Conservation (phyloP, 2,329 filamentous ascomycete species). For the Pseudocercospora crystallina region DNA sequence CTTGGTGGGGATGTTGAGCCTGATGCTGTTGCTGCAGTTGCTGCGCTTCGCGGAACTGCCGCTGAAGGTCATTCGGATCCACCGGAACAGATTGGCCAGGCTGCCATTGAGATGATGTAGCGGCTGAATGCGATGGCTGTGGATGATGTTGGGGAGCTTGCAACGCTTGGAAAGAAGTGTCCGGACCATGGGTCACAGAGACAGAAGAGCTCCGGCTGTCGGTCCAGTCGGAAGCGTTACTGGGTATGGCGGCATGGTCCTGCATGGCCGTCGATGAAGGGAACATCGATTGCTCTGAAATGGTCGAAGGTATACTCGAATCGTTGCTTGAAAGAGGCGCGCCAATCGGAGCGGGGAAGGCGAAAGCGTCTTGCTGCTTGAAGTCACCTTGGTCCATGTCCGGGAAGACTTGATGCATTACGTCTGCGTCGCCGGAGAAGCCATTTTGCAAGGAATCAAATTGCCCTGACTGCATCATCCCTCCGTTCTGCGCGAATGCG, state of each 20-base stretch:
- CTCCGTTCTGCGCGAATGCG: slow-evolving; percentile 32
- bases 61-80: slow-evolving; percentile 34
- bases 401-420: slow-evolving; percentile 25
- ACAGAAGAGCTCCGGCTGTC: slow-evolving; percentile 36
- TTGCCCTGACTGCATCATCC: slow-evolving; percentile 16
- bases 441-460: slow-evolving; percentile 18
- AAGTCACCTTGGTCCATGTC: slow-evolving; percentile 24
- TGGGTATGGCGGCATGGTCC: slow-evolving; percentile 26
- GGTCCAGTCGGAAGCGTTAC: slow-evolving; percentile 31
- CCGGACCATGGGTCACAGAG: slow-evolving; percentile 14
- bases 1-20: slow-evolving; percentile 13
- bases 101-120: slow-evolving; percentile 35
- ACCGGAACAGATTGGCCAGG: slow-evolving; percentile 38
- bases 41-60: slow-evolving; percentile 35
- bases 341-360: slow-evolving; percentile 20
- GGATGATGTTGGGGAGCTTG: slow-evolving; percentile 10
- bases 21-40: slow-evolving; percentile 20
- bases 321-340: slow-evolving; percentile 30
- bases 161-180: slow-evolving; percentile 12
- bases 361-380: slow-evolving; percentile 25
- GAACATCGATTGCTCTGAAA: slow-evolving; percentile 30
- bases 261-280: slow-evolving; percentile 26
- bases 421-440: slow-evolving; percentile 21
- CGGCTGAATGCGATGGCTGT: background rate
- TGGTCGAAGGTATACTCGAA: slow-evolving; percentile 29